Evolutionary conservation across 1,284 basidiomycete genomes (phyloP).

Genomic region (Wolfiporia cocos): DNA sequence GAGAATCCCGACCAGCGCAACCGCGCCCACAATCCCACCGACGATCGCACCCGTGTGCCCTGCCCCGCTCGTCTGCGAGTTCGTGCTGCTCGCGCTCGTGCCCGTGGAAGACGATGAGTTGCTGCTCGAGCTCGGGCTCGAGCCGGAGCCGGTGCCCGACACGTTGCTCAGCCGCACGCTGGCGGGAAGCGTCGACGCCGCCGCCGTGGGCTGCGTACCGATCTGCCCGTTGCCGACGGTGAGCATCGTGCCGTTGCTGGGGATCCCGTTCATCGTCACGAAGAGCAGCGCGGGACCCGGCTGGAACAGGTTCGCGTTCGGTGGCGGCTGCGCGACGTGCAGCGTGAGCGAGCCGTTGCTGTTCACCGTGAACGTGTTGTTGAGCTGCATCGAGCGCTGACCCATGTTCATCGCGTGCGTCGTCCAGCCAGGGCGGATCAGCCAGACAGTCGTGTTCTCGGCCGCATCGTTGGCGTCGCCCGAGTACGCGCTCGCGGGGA

Average conservation of each 20-base stretch:
- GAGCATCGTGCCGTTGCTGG: constrained; percentile 70
- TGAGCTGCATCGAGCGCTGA: constrained; percentile 71
- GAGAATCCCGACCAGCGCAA: constrained; percentile 41
- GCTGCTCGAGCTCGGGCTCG: constrained; percentile 18
- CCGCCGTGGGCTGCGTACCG: constrained; percentile 52
- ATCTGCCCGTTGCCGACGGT: constrained; percentile 79
- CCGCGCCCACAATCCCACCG: constrained; percentile 43
- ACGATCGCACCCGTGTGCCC: constrained; percentile 40
- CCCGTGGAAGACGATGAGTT: constrained; percentile 5
- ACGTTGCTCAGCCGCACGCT: constrained; percentile 36
- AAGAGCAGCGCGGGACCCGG: constrained; percentile 84
- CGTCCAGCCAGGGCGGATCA: constrained; percentile 87
- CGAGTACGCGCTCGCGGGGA: constrained; percentile 58
- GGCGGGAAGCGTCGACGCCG: constrained; percentile 46
- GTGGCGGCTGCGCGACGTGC: constrained; percentile 76
- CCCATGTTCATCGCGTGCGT: constrained; percentile 97
- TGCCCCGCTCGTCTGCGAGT: constrained; percentile 14
- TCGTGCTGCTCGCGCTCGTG: constrained; percentile 7
- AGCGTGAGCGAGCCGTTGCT: constrained; percentile 67
- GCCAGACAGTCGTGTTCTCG: constrained; percentile 72
- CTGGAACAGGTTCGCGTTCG: constrained; percentile 79
- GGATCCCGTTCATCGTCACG: constrained; percentile 79
- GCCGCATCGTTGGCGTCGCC: constrained; percentile 67
- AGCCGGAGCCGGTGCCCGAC: constrained; percentile 28
- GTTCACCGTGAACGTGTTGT: constrained; percentile 79